Evolutionary conservation across 176 grass and related monocot genomes (phyloP), one percentile per base, ranked within the genome.

Genomic region (Echinochloa phyllopogon): DNA sequence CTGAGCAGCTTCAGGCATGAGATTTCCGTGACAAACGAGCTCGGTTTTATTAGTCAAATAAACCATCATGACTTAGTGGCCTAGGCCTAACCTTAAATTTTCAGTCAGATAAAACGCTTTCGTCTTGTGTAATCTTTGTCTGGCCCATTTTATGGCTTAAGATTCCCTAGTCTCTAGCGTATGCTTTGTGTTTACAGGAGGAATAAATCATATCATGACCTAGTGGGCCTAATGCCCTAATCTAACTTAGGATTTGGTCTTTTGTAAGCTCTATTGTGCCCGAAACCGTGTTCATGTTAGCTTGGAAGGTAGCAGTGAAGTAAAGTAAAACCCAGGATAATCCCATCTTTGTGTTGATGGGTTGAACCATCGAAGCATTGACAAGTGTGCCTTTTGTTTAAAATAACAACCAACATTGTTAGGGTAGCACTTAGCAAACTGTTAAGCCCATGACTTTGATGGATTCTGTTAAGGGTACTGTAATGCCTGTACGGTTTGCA

Each of bases 231-330:
- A 29, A 18, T 4, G 23, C 44, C 23, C 44, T 49, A 48, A 4
- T 25, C 69, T 40, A 79, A 58, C 78, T 55, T 57, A 48, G 43
- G 65, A 72, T 72, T 76, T 86, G 45, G 25, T 65, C 20, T 48
- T 64, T 82, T 71, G 43, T 82, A 65, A 15, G 69, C 24, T 75
- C 47, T 57, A 65, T 48, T 25, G 65, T 70, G 72, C n/a, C 10
- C 6, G 18, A 41, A 82, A 73, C 77, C 63, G 8, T 33, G 45
- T 38, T 90, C 55, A 45, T 64, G 57, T 47, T 90, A 82, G 65
- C 39, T 82, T 77, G 56, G 73, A 86, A 90, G 64, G 47, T 64
- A 73, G 40, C 74, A 21, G 44, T 83, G 48, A 83, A 81, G 77
- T 75, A 80, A 81, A 87, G 16, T 70, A 37, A 53, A 71, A 16